Evolutionary conservation across 2,329 filamentous ascomycete genomes (phyloP), one percentile per base, ranked within the genome.

Genomic region (Zalaria obscura): DNA sequence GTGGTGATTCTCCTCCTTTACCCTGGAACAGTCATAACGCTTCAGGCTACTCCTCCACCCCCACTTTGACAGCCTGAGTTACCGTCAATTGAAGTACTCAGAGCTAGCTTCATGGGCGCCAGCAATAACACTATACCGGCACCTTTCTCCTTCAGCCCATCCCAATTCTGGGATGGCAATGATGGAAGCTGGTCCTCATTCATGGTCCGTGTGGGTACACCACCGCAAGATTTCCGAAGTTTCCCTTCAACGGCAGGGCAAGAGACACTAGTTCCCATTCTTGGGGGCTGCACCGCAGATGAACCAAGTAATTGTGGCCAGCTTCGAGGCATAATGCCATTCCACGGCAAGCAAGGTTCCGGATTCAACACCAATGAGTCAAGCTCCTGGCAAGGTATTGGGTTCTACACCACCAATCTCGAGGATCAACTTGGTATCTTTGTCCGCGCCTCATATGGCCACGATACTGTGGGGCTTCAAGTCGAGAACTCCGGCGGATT

Each of bases 221-320:
- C 47, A 11, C 43, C 42, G 27, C 47, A 49, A 42, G 41, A 43
- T 27, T 45, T 48, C 34, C 38, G 42, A 10, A 38, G 46, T 27
- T 41, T 48, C 27, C 44, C 56, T 7, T 56, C 55, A 1, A 59
- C 57, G 8, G 48, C 51, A 29, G 54, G 56, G 25, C 56, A 58
- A 38, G 56, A 61, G 28, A 54, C 52, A 9, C 62, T 57, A 55
- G 47, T 62, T n/a, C n/a, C n/a, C n/a, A n/a, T n/a, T n/a, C n/a
- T n/a, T 9, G 52, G 61, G 44, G 59, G 51, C n/a, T 64, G 61
- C 46, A 50, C 46, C 5, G 27, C 50, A 18, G 45, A 44, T 18
- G 46, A 48, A 34, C 49, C 49, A 3, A 29, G 38, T 8, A 40
- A 52, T n/a, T 63, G 61, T 40, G 42, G 47, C 2, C 48, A 50